Evolutionary conservation across 2,329 filamentous ascomycete genomes (phyloP), one percentile per base, ranked within the genome.

Genomic region (Alternaria angustiovoidea): DNA sequence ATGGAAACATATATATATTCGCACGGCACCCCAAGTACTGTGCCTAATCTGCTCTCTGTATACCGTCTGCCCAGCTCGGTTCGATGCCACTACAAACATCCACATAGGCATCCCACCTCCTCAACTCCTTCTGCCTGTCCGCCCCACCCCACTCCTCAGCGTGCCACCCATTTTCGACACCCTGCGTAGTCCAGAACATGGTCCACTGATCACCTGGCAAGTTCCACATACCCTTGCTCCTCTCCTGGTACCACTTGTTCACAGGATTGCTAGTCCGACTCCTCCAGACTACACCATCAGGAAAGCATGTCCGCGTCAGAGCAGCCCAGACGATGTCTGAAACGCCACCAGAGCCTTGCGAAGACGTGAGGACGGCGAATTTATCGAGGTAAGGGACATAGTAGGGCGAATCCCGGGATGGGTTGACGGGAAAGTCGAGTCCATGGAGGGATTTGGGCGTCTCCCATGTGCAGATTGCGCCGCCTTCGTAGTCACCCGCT

Each of bases 171-270:
- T 79, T 80, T 30, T 75, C 78, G 7, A 80, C 72, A 18, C 89
- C 88, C 0, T 87, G 84, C 1, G 91, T 95, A 2, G 95, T 99
- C 94, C 95, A 99, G 74, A 99, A 99, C 93, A 98, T 97, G 4
- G 93, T 93, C 95, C 95, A 99, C 68, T 94, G 90, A 46, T 87
- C 91, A n/a, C 87, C 88, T 0, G 86, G 84, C 38, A 99, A 81
- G 80, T 96, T 95, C 85, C 89, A 91, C 2, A 89, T 94, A 0
- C 95, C 95, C 48, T 87, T 82, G 2, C 92, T 92, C 48, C 95
- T 86, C 80, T 99, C 95, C 80, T 98, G 97, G 78, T 99, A 99
- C 95, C 95, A 99, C 76, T 97, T 97, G 75, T 99, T 99, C 5
- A 99, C 95, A 0, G 94, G 94, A 74, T 99, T 98, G 75, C 94